Conservation (phyloP, 2,329 filamentous ascomycete species). For the Chaetomium sp. region DNA sequence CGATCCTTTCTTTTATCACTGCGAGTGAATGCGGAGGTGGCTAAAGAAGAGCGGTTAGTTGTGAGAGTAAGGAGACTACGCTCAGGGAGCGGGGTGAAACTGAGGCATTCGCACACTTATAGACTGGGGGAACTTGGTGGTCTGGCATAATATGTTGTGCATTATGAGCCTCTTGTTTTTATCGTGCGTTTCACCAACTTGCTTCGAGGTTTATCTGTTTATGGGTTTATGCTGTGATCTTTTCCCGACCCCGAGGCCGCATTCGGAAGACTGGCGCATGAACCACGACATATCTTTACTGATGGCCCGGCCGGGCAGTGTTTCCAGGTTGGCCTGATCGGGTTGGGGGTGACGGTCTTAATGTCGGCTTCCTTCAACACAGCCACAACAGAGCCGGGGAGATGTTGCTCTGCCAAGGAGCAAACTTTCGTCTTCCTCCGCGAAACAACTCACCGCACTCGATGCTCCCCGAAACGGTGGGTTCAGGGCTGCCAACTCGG, state of each 20-base stretch:
- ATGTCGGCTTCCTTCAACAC: neutral
- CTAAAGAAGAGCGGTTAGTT: constrained; percentile 2
- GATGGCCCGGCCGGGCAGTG: neutral
- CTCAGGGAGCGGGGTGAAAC: constrained; percentile 2
- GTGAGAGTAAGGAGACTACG: constrained; percentile 9
- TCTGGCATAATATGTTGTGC: constrained; percentile 31
- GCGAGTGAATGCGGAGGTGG: neutral
- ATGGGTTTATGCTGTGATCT: no score
- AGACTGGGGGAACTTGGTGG: constrained; percentile 35
- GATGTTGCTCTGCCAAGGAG: neutral
- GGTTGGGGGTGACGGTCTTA: neutral
- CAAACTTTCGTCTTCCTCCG: neutral
- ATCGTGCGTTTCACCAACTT: constrained; percentile 9
- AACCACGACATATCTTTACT: neutral
- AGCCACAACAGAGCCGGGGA: neutral
- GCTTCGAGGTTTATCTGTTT: neutral
- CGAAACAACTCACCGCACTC: neutral
- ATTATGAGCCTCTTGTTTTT: constrained; percentile 25
- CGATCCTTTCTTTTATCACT: constrained; percentile 21
- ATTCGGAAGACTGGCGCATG: neutral
- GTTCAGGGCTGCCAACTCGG: neutral
- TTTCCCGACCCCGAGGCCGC: no score
- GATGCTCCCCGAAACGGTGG: neutral
- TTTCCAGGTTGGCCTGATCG: neutral
- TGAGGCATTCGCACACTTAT: constrained; percentile 29